These are phyloP conservation scores for Atkinsonella hypoxylon DNA, from an alignment of 2,329 filamentous ascomycete genomes.

Conservation along the genomic window DNA sequence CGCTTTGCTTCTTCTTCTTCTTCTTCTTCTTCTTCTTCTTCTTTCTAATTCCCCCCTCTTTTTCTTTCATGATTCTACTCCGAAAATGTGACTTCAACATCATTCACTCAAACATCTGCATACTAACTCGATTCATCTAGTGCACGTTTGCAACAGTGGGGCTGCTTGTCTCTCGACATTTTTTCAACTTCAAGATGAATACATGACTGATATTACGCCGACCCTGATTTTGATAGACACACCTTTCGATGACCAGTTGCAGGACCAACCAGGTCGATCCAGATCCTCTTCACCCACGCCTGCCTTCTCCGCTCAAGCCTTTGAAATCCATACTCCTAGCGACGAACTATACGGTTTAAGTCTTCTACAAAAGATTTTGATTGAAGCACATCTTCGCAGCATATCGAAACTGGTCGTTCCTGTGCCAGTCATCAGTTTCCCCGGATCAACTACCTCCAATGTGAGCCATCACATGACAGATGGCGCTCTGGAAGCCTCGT, in stretches of 20 bases:
- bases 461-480: constrained; percentile 24
- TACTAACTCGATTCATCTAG: constrained; percentile 23
- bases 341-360: constrained; percentile 43
- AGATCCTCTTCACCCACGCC: constrained; percentile 35
- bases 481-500: constrained; percentile 24
- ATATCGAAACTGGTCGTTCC: constrained; percentile 45
- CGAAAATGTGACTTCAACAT: neutral
- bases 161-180: constrained; percentile 40
- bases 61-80: too few species aligned
- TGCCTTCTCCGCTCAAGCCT: constrained; percentile 20
- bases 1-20: neutral
- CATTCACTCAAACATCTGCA: neutral
- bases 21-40: neutral
- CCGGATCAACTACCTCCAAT: constrained; percentile 16
- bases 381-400: constrained; percentile 44
- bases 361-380: constrained; percentile 43
- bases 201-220: constrained; percentile 39
- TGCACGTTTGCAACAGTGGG: constrained; percentile 42
- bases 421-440: constrained; percentile 38
- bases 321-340: constrained; percentile 29
- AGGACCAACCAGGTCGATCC: constrained; percentile 21
- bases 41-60: neutral
- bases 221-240: constrained; percentile 47
- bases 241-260: constrained; percentile 36
- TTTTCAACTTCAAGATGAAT: constrained; percentile 39